Evolutionary conservation across 2,329 filamentous ascomycete genomes (phyloP), one percentile per base, ranked within the genome.

Genomic region (Fusarium oxysporum): DNA sequence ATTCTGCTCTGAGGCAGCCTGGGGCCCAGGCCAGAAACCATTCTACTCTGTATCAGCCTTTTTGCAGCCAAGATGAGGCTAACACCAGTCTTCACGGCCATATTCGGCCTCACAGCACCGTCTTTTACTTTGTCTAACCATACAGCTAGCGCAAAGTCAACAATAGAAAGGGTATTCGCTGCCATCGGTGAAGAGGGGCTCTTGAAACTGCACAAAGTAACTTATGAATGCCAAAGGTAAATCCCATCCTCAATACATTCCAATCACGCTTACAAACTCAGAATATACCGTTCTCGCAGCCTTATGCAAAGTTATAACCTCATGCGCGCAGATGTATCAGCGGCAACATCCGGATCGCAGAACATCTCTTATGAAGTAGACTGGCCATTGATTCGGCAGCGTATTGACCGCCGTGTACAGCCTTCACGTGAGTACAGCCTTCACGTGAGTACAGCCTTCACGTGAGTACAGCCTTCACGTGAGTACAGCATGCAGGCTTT

Each of bases 251-350:
- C 23, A 25, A 25, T 25, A 25, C 23, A 5, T 25, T 25, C 23
- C 23, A 25, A 25, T 25, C 23, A 25, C 23, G 23, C 23, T 25
- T 25, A 25, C 4, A 25, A 25, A 25, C 4, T 25, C 23, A 25
- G 72, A 21, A 41, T 61, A 14, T 74, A 63, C 10, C 68, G 47
- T 2, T 72, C 68, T 8, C 68, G 71, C 1, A 70, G 61, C 8
- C 65, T 70, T 3, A 74, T 74, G 65, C 71, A 74, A 41, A 70
- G 71, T 21, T 74, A 74, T 1, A 63, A 61, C 8, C 44, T 70
- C 19, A 44, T 44, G 5, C 44, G 43, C 0, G 64, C 72, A 2
- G 71, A 74, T 21, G 73, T 55, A 0, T 30, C 44, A 3, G 50
- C 68, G 5, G 55, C 71, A 8, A 53, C 57, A 12, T 70, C 68